Base-by-base conservation (phyloP, 441 rosid species). In the Aleurites moluccanus region DNA sequence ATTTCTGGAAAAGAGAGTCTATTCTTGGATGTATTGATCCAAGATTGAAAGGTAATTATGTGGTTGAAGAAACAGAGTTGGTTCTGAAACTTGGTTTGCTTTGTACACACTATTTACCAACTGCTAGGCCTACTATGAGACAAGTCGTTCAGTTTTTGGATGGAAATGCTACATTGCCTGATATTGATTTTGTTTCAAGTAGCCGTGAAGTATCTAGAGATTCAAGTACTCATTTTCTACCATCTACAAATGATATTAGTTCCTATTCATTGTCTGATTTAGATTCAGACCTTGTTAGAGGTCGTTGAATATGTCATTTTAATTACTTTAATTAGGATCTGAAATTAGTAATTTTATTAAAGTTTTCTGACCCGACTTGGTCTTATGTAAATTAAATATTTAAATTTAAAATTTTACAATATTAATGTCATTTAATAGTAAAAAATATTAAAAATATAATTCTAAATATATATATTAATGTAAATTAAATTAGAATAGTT, bases 51-150 rank as follows among this genome's bases (percentile, higher is more conserved):
- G 86, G 65, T 33, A 67, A 79, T n/a, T 87, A 64, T 55, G 79
- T 57, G 60, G 77, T 30, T 60, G 84, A 86, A 50, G 91, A 92
- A 74, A 81, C 86, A 65, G 90, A 86, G 79, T 66, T 84, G 78
- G 87, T 89, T 62, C 57, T 90, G 80, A 87, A 86, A 69, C 73
- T 92, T 3, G 93, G 90, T 63, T 74, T 84, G 73, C 65, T 85
- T 28, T 90, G 92, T 73, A 73, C 88, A 44, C 82, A 84, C n/a
- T 53, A 63, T 0, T 66, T 70, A 4, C 86, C 92, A 10, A 78
- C 74, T 42, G 38, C 67, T 0, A 82, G 88, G 81, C 92, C 93
- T 28, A 85, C 73, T 25, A 90, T 87, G 84, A 83, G 80, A 70
- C 83, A 83, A 56, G 85, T 84, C 64, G 16, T 81, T 56, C 88